These are phyloP conservation scores for Trifolium repens DNA, from an alignment of 306 rosid genomes.

Conservation along the genomic window DNA sequence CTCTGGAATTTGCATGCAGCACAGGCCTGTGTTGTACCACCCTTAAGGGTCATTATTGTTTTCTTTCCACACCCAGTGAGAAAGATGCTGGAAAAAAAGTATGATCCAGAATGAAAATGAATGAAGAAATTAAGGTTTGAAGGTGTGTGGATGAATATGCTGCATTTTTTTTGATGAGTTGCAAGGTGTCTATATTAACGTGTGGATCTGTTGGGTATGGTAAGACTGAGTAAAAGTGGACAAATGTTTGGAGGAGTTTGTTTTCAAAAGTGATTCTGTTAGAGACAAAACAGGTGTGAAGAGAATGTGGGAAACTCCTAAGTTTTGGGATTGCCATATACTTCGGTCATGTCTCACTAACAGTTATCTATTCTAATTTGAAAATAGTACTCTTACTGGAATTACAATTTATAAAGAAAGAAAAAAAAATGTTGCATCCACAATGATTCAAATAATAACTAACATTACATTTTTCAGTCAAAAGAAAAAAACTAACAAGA, in stretches of 20 bases:
- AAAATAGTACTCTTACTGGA: not conserved
- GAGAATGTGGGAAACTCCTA: constrained; percentile 41
- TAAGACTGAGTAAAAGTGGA: constrained; percentile 55
- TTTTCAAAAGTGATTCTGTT: constrained; percentile 42
- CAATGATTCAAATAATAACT: not conserved
- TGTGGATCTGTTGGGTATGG: constrained; percentile 43
- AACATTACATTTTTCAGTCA: not conserved
- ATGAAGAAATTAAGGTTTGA: constrained; percentile 2
- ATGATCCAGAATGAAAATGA: not conserved
- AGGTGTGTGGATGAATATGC: not conserved
- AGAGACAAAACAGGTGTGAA: constrained; percentile 35
- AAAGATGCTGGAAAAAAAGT: constrained; percentile 6
- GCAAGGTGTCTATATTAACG: constrained; percentile 24
- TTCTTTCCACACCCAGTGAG: constrained; percentile 34
- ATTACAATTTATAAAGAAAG: not conserved
- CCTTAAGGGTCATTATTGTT: constrained; percentile 66
- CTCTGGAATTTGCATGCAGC: constrained; percentile 79
- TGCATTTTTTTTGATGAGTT: not conserved
- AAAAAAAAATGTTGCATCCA: not conserved
- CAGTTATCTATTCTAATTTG: not conserved
- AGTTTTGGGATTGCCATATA: constrained; percentile 41
- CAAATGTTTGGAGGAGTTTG: constrained; percentile 39
- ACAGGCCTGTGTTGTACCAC: constrained; percentile 74
- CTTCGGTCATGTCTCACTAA: constrained; percentile 16
- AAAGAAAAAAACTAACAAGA: not conserved